Conservation (phyloP, 2,329 filamentous ascomycete species). For the Spiromastix sp. region DNA sequence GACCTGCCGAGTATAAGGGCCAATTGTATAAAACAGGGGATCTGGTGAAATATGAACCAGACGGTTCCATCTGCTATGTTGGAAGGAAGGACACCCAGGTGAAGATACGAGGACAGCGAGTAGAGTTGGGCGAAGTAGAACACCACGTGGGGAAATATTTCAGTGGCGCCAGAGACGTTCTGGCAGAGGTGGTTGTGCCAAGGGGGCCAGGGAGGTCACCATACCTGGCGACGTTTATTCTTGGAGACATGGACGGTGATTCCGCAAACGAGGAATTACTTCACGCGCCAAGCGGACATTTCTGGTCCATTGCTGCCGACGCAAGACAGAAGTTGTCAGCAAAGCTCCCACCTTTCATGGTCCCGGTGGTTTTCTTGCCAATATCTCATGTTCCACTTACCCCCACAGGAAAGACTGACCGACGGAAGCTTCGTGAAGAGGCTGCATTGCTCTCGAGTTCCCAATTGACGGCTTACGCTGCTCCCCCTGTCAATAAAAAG, state of each 20-base stretch:
- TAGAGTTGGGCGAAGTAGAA: constrained; percentile 81
- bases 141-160: constrained; percentile 46
- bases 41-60: constrained; percentile 55
- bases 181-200: constrained; percentile 10
- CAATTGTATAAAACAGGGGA: constrained; percentile 79
- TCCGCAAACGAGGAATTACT: constrained; percentile 2
- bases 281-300: constrained; percentile 4
- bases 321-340: constrained; percentile 13
- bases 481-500: no score
- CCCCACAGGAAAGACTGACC: constrained; percentile 24
- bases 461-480: constrained; percentile 1
- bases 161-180: constrained; percentile 7
- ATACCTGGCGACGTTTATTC: background rate
- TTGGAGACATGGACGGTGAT: no score
- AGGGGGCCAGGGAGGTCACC: background rate
- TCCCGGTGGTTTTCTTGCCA: constrained; percentile 26
- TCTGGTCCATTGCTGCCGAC: background rate
- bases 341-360: constrained; percentile 21
- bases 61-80: constrained; percentile 66
- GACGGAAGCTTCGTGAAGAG: constrained; percentile 7
- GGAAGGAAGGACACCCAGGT: constrained; percentile 72
- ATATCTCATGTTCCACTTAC: constrained; percentile 23
- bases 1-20: constrained; percentile 37
- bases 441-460: constrained; percentile 5
- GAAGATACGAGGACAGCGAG: constrained; percentile 71